Conservation (phyloP, 768 basidiomycete genomes). For the Russula foetens region DNA sequence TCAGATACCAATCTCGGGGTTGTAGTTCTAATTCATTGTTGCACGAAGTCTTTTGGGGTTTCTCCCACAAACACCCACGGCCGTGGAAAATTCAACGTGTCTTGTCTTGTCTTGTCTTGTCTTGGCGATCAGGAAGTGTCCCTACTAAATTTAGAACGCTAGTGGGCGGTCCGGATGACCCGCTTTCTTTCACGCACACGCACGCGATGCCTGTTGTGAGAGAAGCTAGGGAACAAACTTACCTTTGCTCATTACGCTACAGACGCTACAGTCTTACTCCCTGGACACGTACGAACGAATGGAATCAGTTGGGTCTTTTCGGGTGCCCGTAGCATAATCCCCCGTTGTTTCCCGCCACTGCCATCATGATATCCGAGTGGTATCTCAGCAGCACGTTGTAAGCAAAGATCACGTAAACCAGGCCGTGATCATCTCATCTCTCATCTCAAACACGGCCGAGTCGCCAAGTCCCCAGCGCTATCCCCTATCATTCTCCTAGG, state of each 20-base stretch:
- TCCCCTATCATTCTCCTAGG: neutral
- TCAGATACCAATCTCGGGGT: constrained; percentile 8
- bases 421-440: neutral
- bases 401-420: neutral
- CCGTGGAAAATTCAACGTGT: neutral
- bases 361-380: neutral
- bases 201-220: neutral
- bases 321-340: neutral
- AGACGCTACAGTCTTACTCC: too few relatives aligned
- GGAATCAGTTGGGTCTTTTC: too few relatives aligned
- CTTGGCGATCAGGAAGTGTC: neutral
- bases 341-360: neutral
- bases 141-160: neutral
- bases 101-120: too few relatives aligned
- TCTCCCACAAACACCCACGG: neutral
- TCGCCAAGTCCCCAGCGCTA: neutral
- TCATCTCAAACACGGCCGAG: neutral
- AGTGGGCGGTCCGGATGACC: neutral
- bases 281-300: too few relatives aligned
- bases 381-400: neutral
- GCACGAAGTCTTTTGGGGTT: neutral
- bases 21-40: constrained; percentile 12
- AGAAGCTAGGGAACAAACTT: too few relatives aligned
- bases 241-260: too few relatives aligned
- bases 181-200: too few relatives aligned